Conservation (phyloP, 1,284 basidiomycete species). For the Puccinia polysora region DNA sequence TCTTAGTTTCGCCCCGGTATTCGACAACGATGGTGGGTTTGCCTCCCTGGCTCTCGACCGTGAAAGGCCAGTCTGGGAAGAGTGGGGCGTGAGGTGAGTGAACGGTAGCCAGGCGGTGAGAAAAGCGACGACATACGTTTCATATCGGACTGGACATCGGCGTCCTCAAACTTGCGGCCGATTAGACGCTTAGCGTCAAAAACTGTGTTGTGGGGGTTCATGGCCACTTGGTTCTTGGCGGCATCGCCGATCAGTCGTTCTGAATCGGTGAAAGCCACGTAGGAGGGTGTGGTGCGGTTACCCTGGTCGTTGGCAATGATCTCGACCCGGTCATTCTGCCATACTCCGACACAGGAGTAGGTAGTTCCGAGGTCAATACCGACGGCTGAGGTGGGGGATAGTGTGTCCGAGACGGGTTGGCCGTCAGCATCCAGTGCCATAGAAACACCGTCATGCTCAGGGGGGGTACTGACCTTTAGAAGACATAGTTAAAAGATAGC, state of each 20-base stretch:
- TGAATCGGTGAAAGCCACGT: constrained; percentile 84
- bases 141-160: constrained; percentile 87
- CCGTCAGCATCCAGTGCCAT: background rate
- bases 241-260: constrained; percentile 95
- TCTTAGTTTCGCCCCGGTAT: constrained; percentile 50
- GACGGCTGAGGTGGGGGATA: constrained; percentile 46
- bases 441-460: background rate
- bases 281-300: constrained; percentile 91
- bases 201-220: constrained; percentile 61
- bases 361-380: constrained; percentile 57
- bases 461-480: constrained; percentile 3
- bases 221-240: constrained; percentile 82
- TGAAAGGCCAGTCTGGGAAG: constrained; percentile 66
- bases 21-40: constrained; percentile 86
- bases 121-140: constrained; percentile 59
- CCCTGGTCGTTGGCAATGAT: constrained; percentile 90
- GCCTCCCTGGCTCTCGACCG: constrained; percentile 66
- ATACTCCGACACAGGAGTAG: constrained; percentile 78
- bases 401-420: background rate
- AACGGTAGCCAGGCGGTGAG: background rate
- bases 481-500: background rate
- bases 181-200: constrained; percentile 88
- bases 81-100: background rate
- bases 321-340: constrained; percentile 98
- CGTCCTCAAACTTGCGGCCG: constrained; percentile 75